Evolutionary conservation across 2,329 filamentous ascomycete genomes (phyloP).

Genomic region (Aspergillaceae sp.): DNA sequence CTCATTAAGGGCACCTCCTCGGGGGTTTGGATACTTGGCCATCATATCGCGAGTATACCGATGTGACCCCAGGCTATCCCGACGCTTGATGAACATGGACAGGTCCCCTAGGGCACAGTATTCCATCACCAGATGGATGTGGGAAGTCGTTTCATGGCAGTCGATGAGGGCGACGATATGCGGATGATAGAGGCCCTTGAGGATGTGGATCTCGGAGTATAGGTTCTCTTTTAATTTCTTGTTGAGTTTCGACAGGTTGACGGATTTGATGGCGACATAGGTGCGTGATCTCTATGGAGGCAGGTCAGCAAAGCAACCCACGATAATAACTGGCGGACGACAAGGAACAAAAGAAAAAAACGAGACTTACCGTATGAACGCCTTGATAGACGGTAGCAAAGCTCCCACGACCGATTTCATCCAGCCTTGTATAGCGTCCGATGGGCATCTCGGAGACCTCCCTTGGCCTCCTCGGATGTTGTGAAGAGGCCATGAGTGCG

Average conservation of each 20-base stretch:
- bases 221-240: slow-evolving; percentile 96
- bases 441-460: slow-evolving; percentile 40
- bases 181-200: slow-evolving; percentile 86
- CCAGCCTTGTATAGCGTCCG: slow-evolving; percentile 71
- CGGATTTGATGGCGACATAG: slow-evolving; percentile 91
- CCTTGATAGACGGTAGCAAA: slow-evolving; percentile 93
- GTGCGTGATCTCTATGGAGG: slow-evolving; percentile 60
- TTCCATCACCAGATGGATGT: slow-evolving; percentile 98
- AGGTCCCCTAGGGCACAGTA: slow-evolving; percentile 94
- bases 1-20: slow-evolving; percentile 81
- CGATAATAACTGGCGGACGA: too few species aligned
- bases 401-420: slow-evolving; percentile 93
- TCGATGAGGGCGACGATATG: slow-evolving; percentile 96
- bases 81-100: slow-evolving; percentile 92
- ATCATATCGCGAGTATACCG: slow-evolving; percentile 83
- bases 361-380: slow-evolving; percentile 63
- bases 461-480: slow-evolving; percentile 35
- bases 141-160: slow-evolving; percentile 74
- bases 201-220: slow-evolving; percentile 88
- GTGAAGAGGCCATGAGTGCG: slow-evolving; percentile 11
- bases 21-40: slow-evolving; percentile 78
- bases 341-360: background rate
- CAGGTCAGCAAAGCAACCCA: slow-evolving; percentile 5
- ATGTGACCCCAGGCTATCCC: slow-evolving; percentile 69
- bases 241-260: slow-evolving; percentile 81